Percentiles rank a stretch among this genome's conserved stretches.
These are phyloP conservation scores for Pythium plurisporium DNA, from an alignment of 352 stramenopile genomes.

Conservation along the genomic window DNA sequence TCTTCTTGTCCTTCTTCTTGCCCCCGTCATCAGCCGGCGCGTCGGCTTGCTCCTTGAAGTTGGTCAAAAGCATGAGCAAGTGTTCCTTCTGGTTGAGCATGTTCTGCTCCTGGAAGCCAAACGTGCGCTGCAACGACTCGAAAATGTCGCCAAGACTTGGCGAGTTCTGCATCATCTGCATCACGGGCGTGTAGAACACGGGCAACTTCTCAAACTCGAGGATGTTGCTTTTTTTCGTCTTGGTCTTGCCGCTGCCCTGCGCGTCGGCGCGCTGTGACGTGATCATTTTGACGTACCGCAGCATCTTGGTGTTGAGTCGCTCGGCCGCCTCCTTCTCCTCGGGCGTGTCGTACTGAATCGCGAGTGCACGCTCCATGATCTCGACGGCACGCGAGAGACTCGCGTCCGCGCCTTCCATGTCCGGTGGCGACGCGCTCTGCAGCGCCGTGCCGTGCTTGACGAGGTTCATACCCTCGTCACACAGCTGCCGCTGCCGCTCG, in stretches of 20 bases:
- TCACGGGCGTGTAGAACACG: conserved; percentile 31
- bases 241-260: conserved; percentile 8
- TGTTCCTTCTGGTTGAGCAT: conserved; percentile 39
- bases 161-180: conserved; percentile 31
- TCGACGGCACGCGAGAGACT: conserved; percentile 27
- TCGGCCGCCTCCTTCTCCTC: conserved; percentile 30
- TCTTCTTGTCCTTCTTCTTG: conserved; percentile 26
- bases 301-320: conserved; percentile 41
- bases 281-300: conserved; percentile 47
- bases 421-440: conserved; percentile 25
- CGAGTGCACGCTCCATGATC: conserved; percentile 35
- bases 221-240: conserved; percentile 34
- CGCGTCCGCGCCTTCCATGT: conserved; percentile 22
- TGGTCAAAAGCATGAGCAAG: conserved; percentile 37
- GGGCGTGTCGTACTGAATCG: conserved; percentile 27
- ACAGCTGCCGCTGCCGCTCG: conserved; percentile 36
- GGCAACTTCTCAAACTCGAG: conserved; percentile 36
- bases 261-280: conserved; percentile 31
- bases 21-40: conserved; percentile 8
- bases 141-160: conserved; percentile 38
- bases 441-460: conserved; percentile 32
- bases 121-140: conserved; percentile 87
- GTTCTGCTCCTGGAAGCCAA: conserved; percentile 88
- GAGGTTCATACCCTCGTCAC: conserved; percentile 34
- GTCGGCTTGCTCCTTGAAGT: conserved; percentile 41